A percentile compares a stretch with the other conserved stretches of the same genome.
Conservation (phyloP, 306 rosid genomes). For the Quercus rubra region DNA sequence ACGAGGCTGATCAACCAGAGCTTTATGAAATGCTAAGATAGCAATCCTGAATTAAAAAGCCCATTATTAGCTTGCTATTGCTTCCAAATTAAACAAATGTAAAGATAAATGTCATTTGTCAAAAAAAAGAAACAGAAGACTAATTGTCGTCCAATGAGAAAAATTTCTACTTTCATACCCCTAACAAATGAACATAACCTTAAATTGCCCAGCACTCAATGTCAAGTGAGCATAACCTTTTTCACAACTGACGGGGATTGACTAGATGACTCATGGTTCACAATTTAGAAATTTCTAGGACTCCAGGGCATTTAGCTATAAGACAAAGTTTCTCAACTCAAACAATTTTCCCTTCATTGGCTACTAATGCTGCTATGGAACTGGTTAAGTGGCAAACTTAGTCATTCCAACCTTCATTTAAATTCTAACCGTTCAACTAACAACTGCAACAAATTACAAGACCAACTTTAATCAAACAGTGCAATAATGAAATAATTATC, state of each 20-base stretch:
- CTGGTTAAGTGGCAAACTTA: neutral
- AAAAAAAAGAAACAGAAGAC: neutral
- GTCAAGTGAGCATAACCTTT: neutral
- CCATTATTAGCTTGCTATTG: neutral
- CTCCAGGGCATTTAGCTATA: too few relatives aligned
- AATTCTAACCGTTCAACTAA: neutral
- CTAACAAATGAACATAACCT: neutral
- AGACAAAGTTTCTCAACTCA: too few relatives aligned
- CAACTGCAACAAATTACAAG: neutral
- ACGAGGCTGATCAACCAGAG: slow-evolving; percentile 37
- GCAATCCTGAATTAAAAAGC: slow-evolving; percentile 31
- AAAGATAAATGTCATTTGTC: neutral
- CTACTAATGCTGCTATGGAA: neutral
- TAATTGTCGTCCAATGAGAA: neutral
- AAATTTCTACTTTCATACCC: neutral
- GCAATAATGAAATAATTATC: neutral
- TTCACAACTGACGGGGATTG: neutral
- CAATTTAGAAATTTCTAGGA: neutral
- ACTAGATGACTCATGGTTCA: neutral
- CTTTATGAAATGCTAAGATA: slow-evolving; percentile 43
- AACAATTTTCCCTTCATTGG: too few relatives aligned
- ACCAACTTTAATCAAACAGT: neutral
- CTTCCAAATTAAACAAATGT: neutral
- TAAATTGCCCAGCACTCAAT: neutral
- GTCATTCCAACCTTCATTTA: neutral